These are phyloP conservation scores for Rhynchosporium graminicola DNA, from an alignment of 2,329 filamentous ascomycete genomes.

Conservation along the genomic window DNA sequence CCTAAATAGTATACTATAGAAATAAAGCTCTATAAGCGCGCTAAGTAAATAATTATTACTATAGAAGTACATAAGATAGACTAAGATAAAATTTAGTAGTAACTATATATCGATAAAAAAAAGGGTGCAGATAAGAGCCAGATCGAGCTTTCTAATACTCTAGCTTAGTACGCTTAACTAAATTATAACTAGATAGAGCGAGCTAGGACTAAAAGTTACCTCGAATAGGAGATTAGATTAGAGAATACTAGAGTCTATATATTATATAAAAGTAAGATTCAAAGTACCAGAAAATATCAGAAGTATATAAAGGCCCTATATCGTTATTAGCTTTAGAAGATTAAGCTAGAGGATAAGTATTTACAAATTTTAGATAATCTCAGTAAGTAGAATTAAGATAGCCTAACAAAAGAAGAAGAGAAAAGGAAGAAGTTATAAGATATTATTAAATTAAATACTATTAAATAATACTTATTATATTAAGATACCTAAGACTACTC, in stretches of 20 bases:
- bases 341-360: background rate
- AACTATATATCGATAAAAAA: background rate
- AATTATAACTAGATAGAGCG: background rate
- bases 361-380: background rate
- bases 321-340: background rate
- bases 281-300: background rate
- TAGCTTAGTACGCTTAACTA: background rate
- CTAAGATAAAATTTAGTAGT: background rate
- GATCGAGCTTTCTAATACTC: background rate
- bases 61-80: background rate
- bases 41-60: background rate
- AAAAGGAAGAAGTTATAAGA: background rate
- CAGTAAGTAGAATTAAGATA: background rate
- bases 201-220: background rate
- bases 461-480: constrained; percentile 2
- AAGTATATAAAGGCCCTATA: constrained; percentile 19
- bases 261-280: background rate
- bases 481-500: background rate
- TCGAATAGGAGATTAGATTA: background rate
- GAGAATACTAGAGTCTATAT: constrained; percentile 1
- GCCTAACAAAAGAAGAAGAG: background rate
- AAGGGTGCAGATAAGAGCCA: background rate
- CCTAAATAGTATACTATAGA: background rate
- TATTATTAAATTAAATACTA: background rate
- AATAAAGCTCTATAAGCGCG: background rate